Base-by-base conservation (phyloP, 78 protist species). In the Polysphondylium violaceum region DNA sequence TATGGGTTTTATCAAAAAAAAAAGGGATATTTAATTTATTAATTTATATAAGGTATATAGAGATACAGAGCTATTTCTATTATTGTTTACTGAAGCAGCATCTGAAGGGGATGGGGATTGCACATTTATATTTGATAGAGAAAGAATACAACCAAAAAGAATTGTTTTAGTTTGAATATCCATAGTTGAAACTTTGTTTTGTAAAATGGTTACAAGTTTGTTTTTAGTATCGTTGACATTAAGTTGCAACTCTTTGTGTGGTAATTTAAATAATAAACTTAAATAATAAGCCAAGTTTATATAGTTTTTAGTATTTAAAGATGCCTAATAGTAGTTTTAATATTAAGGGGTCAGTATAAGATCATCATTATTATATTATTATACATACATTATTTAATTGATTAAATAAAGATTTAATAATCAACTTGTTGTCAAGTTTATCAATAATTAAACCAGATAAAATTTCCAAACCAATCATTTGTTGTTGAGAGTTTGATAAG, bases 391-490 rank as follows among this genome's bases (percentile, higher is more conserved):
- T 40, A 4, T 9, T n/a, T n/a, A 38, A 65, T 72, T 33, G 51
- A 72, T 50, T 44, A 72, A 72, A 72, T 53, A 72, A 36, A 19
- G 78, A 50, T 50, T 50, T 50, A 19, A 44, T 44, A 31, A 72
- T 23, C 17, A n/a, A 23, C 19, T 53, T 31, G 21, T 38, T n/a
- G 40, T 65, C 40, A n/a, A 50, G 21, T 50, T 50, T 29, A 50
- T 35, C 19, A 21, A 44, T 8, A 36, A 72, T 43, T 27, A 69
- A 43, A 50, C 51, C 65, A 21, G 78, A 29, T 6, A 72, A 35
- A 41, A 50, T 33, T 50, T 72, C 78, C 23, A 72, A 72, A 17
- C 78, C 78, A 50, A 72, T 72, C 2, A 50, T 36, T 41, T 33
- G 78, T 36, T 50, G 44, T 36, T 56, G 27, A 41, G 59, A 56